phyloP scores from a whole-genome alignment of 345 rosid species.

The Pelargonium nanum region DNA sequence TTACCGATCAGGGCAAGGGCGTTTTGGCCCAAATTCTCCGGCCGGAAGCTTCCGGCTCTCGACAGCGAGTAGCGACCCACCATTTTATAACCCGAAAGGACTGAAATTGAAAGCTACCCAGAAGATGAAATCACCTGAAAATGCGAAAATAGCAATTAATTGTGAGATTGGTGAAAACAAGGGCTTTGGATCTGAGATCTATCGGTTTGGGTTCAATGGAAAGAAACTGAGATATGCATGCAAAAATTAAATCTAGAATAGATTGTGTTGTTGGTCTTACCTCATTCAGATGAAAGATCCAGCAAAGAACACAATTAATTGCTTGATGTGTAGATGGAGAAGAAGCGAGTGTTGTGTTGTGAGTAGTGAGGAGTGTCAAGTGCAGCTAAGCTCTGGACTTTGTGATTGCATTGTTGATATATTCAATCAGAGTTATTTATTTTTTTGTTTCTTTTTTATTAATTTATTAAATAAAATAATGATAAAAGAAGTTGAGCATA shows the following conservation, averaged over 20 bases:
- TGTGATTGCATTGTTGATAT: too few relatives aligned
- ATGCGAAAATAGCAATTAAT: not conserved
- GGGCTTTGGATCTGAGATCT: not conserved
- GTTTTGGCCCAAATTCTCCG: conserved; percentile 65
- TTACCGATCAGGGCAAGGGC: conserved; percentile 76
- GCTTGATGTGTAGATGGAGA: not conserved
- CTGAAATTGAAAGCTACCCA: conserved; percentile 13
- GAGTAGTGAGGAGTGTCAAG: too few relatives aligned
- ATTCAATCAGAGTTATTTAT: too few relatives aligned
- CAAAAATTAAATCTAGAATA: too few relatives aligned
- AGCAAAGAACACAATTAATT: too few relatives aligned
- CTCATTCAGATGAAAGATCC: not conserved
- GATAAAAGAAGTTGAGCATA: too few relatives aligned
- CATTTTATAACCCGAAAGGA: conserved; percentile 26
- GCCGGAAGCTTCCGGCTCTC: conserved; percentile 58
- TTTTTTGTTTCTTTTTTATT: too few relatives aligned
- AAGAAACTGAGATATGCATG: not conserved
- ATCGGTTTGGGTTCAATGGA: not conserved
- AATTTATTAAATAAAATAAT: too few relatives aligned
- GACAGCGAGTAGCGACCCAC: conserved; percentile 37
- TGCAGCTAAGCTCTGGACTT: too few relatives aligned
- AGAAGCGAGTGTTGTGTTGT: too few relatives aligned
- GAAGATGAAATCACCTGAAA: conserved; percentile 2
- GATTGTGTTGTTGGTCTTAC: too few relatives aligned
- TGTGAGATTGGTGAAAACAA: not conserved